phyloP scores from a whole-genome alignment of 2,329 filamentous ascomycete species.

The Exophiala sp. region DNA sequence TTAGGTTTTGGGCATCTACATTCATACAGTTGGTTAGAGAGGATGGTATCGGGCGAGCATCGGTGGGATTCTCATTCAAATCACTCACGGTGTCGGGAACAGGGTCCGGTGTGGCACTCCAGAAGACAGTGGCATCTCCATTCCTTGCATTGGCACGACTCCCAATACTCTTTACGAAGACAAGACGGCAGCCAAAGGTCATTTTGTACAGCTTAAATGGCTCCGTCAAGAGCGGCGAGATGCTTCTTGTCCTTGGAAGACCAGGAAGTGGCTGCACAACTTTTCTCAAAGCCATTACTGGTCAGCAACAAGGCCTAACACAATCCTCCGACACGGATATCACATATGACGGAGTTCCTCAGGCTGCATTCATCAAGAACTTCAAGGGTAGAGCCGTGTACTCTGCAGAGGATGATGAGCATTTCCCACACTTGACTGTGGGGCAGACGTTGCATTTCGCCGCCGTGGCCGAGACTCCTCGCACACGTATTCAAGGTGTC shows the following conservation, averaged over 20 bases:
- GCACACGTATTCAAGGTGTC: slow-evolving; percentile 3
- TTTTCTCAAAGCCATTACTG: slow-evolving; percentile 76
- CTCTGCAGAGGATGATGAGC: slow-evolving; percentile 52
- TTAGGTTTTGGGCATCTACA: slow-evolving; percentile 15
- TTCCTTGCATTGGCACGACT: slow-evolving; percentile 57
- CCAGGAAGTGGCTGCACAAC: slow-evolving; percentile 71
- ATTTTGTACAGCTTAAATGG: slow-evolving; percentile 52
- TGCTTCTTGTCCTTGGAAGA: slow-evolving; percentile 65
- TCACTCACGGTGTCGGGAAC: slow-evolving; percentile 61
- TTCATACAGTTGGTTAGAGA: slow-evolving; percentile 14
- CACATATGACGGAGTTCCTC: slow-evolving; percentile 60
- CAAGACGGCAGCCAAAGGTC: slow-evolving; percentile 3
- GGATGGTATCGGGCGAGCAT: slow-evolving; percentile 14
- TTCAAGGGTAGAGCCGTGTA: slow-evolving; percentile 53
- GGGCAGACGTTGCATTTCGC: slow-evolving; percentile 54
- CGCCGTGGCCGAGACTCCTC: slow-evolving; percentile 33
- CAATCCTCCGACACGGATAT: background rate
- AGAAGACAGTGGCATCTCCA: slow-evolving; percentile 62
- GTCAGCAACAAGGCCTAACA: slow-evolving; percentile 66
- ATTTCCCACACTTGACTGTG: slow-evolving; percentile 51
- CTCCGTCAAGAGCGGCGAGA: slow-evolving; percentile 49
- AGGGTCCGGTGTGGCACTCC: slow-evolving; percentile 62
- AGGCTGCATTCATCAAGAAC: slow-evolving; percentile 49
- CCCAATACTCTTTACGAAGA: slow-evolving; percentile 52
- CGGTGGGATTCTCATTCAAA: slow-evolving; percentile 59